A percentile compares a stretch with the other conserved stretches of the same genome.
These are phyloP conservation scores for Heliocybe sulcata DNA, from an alignment of 1,284 basidiomycete genomes.

Conservation along the genomic window DNA sequence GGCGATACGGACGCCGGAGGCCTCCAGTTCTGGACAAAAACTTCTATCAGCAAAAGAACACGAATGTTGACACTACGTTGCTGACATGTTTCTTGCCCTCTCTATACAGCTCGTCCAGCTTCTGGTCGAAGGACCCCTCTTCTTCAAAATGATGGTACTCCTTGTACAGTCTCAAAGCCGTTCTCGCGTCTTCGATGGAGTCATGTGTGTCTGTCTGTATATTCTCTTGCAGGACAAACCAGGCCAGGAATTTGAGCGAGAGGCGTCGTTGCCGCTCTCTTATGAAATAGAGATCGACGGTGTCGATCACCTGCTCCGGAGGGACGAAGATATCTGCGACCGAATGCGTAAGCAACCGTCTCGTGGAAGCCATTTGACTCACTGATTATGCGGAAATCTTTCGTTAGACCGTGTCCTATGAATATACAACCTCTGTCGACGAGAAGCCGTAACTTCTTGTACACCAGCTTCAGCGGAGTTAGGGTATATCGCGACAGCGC, in stretches of 20 bases:
- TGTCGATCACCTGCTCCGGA: constrained; percentile 92
- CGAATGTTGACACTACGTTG: not conserved
- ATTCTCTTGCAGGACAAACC: constrained; percentile 85
- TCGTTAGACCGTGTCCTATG: constrained; percentile 97
- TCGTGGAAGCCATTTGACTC: constrained; percentile 22
- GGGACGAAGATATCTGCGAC: constrained; percentile 88
- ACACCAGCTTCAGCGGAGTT: constrained; percentile 92
- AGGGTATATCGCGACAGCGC: constrained; percentile 80
- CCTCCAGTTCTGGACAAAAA: constrained; percentile 44
- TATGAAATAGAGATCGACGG: constrained; percentile 91
- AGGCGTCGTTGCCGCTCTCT: constrained; percentile 78
- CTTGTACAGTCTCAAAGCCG: constrained; percentile 84
- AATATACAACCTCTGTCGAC: constrained; percentile 97
- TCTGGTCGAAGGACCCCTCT: constrained; percentile 77
- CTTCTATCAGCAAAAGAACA: constrained; percentile 3
- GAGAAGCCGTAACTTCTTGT: constrained; percentile 94
- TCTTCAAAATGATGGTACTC: constrained; percentile 76
- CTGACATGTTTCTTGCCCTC: constrained; percentile 63
- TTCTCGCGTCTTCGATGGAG: constrained; percentile 93
- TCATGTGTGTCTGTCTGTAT: constrained; percentile 95
- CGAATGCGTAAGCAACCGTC: not conserved
- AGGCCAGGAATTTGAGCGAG: constrained; percentile 90
- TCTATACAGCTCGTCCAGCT: constrained; percentile 78
- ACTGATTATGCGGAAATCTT: constrained; percentile 99
- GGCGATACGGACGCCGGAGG: constrained; percentile 18